A percentile compares a stretch with the other conserved stretches of the same genome.
Evolutionary conservation across 1,139 yeast genomes (phyloP).

Genomic region (Yamadazyma sp.): DNA sequence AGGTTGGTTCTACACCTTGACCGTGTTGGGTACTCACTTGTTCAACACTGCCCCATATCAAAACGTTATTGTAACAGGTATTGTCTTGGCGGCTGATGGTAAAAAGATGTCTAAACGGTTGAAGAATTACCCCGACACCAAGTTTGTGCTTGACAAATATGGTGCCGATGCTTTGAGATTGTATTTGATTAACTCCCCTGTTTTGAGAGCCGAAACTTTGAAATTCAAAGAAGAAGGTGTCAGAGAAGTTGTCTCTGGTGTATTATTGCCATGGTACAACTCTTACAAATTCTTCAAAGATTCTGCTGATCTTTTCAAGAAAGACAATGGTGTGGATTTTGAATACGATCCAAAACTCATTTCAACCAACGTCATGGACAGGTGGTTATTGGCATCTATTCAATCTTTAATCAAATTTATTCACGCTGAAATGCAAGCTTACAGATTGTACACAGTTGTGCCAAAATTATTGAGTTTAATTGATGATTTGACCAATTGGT

Average conservation of each 20-base stretch:
- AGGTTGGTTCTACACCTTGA: slow-evolving; percentile 98
- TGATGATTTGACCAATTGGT: slow-evolving; percentile 98
- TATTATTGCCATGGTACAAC: slow-evolving; percentile 97
- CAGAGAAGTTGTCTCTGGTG: slow-evolving; percentile 94
- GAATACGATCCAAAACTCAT: slow-evolving; percentile 61
- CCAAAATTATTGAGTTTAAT: slow-evolving; percentile 85
- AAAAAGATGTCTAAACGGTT: slow-evolving; percentile 98
- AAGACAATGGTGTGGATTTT: slow-evolving; percentile 71
- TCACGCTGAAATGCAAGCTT: slow-evolving; percentile 85
- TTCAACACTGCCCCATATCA: slow-evolving; percentile 91
- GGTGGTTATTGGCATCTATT: slow-evolving; percentile 92
- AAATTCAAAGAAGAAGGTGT: slow-evolving; percentile 99
- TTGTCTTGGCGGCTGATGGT: slow-evolving; percentile 96
- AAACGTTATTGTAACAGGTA: slow-evolving; percentile 95
- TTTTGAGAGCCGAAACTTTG: slow-evolving; percentile 92
- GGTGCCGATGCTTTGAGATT: slow-evolving; percentile 98
- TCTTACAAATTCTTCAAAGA: slow-evolving; percentile 95
- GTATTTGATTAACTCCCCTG: slow-evolving; percentile 96
- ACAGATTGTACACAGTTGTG: slow-evolving; percentile 93
- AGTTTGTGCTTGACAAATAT: slow-evolving; percentile 72
- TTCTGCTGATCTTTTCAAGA: slow-evolving; percentile 81
- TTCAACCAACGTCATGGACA: slow-evolving; percentile 92
- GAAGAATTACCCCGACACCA: slow-evolving; percentile 97
- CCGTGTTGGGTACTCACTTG: slow-evolving; percentile 93
- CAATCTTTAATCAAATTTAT: slow-evolving; percentile 86